Percentiles rank a stretch among this genome's conserved stretches.
These are phyloP conservation scores for Pueraria montana DNA, from an alignment of 306 rosid species.

Conservation along the genomic window DNA sequence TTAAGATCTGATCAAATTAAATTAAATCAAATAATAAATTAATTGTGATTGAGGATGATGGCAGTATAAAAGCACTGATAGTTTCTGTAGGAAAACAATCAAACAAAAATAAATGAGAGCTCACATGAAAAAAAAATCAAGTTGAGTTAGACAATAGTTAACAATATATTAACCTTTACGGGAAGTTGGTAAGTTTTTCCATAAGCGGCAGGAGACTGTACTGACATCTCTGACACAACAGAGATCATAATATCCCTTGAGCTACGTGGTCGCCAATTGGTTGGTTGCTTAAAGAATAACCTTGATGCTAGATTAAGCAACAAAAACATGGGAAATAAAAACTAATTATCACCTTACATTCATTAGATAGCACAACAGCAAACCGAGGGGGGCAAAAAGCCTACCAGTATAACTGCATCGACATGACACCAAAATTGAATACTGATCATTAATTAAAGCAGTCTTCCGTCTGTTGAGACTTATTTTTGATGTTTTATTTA, in stretches of 20 bases:
- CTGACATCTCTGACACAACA: slow-evolving; percentile 76
- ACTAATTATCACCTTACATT: slow-evolving; percentile 39
- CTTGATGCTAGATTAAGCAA: slow-evolving; percentile 69
- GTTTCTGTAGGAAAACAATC: slow-evolving; percentile 32
- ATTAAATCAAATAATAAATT: slow-evolving; percentile 50
- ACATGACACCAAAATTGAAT: slow-evolving; percentile 92
- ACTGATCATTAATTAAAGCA: slow-evolving; percentile 70
- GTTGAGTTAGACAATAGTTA: slow-evolving; percentile 6
- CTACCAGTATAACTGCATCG: slow-evolving; percentile 92
- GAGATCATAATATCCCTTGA: slow-evolving; percentile 92
- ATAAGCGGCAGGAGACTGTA: slow-evolving; percentile 57
- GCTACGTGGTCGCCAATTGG: slow-evolving; percentile 80
- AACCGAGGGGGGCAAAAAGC: slow-evolving; percentile 21
- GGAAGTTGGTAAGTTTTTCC: slow-evolving; percentile 75
- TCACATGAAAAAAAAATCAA: slow-evolving; percentile 22
- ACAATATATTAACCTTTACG: slow-evolving; percentile 69
- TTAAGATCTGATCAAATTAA: slow-evolving; percentile 79
- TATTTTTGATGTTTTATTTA: slow-evolving; percentile 62
- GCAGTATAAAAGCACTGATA: slow-evolving; percentile 7
- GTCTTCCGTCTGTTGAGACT: slow-evolving; percentile 55
- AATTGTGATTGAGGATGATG: slow-evolving; percentile 20
- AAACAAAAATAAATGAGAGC: slow-evolving; percentile 32
- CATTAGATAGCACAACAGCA: slow-evolving; percentile 35
- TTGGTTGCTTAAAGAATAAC: slow-evolving; percentile 89
- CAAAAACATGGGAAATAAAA: slow-evolving; percentile 36